Conservation (phyloP, 2,329 filamentous ascomycete genomes). For the Aspergillus candidus region DNA sequence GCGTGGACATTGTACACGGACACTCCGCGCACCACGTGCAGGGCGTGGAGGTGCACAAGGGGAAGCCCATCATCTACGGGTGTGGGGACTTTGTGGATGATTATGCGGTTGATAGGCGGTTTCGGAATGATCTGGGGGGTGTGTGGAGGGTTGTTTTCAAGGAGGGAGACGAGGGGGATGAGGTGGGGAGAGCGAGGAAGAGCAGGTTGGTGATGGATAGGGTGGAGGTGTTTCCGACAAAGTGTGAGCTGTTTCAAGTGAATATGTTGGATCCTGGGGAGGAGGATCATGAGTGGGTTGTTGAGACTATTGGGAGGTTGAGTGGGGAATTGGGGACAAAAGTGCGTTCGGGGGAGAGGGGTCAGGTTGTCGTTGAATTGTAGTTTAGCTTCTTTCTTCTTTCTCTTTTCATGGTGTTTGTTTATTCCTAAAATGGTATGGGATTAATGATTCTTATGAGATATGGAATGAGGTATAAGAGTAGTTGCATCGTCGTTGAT, state of each 20-base stretch:
- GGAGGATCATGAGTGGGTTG: constrained; percentile 29
- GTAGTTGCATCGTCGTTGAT: too few species aligned
- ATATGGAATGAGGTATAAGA: too few species aligned
- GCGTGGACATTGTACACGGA: constrained; percentile 37
- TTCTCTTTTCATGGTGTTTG: too few species aligned
- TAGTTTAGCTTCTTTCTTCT: too few species aligned
- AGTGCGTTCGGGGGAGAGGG: constrained; percentile 17
- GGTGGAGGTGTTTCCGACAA: constrained; percentile 34
- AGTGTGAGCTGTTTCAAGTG: constrained; percentile 29
- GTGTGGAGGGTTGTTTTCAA: constrained; percentile 34
- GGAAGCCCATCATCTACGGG: constrained; percentile 35
- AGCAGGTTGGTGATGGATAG: constrained; percentile 16
- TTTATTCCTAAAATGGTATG: too few species aligned
- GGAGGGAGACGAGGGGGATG: neutral
- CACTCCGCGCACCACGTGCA: constrained; percentile 40
- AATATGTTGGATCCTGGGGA: constrained; percentile 24
- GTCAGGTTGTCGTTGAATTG: constrained; percentile 9
- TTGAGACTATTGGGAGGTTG: constrained; percentile 21
- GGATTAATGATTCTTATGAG: too few species aligned
- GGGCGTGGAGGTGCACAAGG: constrained; percentile 34
- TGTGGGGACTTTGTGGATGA: constrained; percentile 42
- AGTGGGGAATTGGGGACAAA: constrained; percentile 25
- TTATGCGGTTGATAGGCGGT: constrained; percentile 31
- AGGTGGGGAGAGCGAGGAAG: neutral
- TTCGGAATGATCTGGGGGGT: constrained; percentile 36